Evolutionary conservation across 2,329 filamentous ascomycete genomes (phyloP).

Genomic region (Davidsoniella australis): DNA sequence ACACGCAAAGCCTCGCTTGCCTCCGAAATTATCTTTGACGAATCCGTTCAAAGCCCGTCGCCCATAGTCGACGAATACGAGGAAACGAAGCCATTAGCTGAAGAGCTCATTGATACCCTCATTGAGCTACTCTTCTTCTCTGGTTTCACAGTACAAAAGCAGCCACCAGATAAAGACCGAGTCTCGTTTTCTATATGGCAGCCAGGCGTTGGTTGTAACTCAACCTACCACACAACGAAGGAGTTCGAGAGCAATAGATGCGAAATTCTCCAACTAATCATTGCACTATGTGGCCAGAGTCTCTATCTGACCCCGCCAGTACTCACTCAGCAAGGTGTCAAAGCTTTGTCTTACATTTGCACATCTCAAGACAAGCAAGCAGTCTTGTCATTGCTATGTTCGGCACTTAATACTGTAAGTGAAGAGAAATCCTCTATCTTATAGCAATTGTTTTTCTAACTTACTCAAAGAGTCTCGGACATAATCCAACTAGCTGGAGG

Average conservation of each 20-base stretch:
- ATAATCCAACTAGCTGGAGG: constrained; percentile 85
- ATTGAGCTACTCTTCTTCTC: constrained; percentile 83
- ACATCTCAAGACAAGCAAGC: constrained; percentile 81
- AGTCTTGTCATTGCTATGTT: constrained; percentile 79
- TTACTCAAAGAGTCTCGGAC: constrained; percentile 61
- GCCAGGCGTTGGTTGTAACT: constrained; percentile 91
- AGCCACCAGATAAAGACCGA: constrained; percentile 55
- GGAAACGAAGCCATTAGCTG: constrained; percentile 70
- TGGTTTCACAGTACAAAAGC: constrained; percentile 67
- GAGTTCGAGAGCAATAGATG: constrained; percentile 87
- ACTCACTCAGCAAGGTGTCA: constrained; percentile 68
- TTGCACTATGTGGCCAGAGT: constrained; percentile 75
- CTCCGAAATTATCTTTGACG: constrained; percentile 73
- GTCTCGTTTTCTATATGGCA: constrained; percentile 95
- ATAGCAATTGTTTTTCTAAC: neutral
- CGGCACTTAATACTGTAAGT: constrained; percentile 77
- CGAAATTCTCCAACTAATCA: constrained; percentile 70
- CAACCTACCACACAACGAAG: constrained; percentile 69
- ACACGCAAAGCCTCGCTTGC: constrained; percentile 49
- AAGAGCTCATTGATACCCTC: constrained; percentile 82
- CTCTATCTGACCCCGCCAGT: constrained; percentile 77
- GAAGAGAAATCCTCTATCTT: neutral
- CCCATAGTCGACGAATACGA: constrained; percentile 48
- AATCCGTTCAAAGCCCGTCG: constrained; percentile 34
- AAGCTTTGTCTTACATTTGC: constrained; percentile 74